Percentiles rank a stretch among this genome's conserved stretches.
Evolutionary conservation across 305 asterid species (phyloP).

Genomic region (Fraxinus nigra): DNA sequence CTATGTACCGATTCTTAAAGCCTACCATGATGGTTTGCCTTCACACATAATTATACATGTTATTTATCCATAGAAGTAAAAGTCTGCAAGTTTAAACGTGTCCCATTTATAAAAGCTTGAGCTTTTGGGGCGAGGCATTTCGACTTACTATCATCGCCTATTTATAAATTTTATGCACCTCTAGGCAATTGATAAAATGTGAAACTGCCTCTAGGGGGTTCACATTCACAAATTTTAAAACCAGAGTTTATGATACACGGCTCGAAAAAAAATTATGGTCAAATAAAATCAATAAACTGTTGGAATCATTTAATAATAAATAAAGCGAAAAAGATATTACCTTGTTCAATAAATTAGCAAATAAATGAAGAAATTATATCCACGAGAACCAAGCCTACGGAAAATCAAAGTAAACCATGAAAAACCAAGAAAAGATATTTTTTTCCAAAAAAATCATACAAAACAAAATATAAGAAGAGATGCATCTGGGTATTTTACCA

Average conservation of each 20-base stretch:
- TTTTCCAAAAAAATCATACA: too few relatives aligned
- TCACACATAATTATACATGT: slow-evolving; percentile 18
- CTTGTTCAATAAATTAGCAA: not conserved
- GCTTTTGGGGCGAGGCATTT: too few relatives aligned
- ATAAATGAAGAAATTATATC: not conserved
- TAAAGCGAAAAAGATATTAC: not conserved
- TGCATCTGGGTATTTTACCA: not conserved
- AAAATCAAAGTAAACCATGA: not conserved
- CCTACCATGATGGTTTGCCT: slow-evolving; percentile 70
- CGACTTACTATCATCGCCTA: not conserved
- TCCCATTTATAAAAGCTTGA: too few relatives aligned
- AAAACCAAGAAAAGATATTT: not conserved
- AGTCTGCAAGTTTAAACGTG: not conserved
- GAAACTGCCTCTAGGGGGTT: not conserved
- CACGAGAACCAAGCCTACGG: not conserved
- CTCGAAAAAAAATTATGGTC: not conserved
- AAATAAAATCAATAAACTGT: not conserved
- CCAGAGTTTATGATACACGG: not conserved
- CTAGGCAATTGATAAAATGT: not conserved
- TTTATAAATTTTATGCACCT: not conserved
- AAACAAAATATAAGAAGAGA: not conserved
- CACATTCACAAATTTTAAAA: not conserved
- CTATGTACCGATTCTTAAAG: slow-evolving; percentile 80
- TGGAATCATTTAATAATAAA: too few relatives aligned
- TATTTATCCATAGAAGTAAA: not conserved